Base-by-base conservation (phyloP, 2,329 filamentous ascomycete species). In the Trichoderma harzianum region DNA sequence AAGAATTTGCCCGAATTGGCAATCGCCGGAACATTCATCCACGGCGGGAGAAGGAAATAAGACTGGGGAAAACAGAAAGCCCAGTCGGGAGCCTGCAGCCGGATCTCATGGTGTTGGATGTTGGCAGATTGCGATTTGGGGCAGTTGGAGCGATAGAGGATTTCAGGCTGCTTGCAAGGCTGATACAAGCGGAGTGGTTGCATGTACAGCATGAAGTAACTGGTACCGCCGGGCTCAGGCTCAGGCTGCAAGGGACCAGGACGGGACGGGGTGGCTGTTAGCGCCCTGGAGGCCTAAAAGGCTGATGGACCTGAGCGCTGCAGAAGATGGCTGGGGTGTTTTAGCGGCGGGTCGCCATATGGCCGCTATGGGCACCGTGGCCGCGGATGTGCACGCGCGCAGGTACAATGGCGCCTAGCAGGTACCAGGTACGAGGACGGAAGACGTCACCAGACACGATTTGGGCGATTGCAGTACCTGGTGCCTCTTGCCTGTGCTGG, bases 161-260 rank as follows among this genome's bases (percentile, higher is more conserved):
- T 60, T 18, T 11, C 28, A 60, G 57, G 57, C 57, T 8, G 18
- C 57, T 60, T 3, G n/a, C 57, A 34, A 34, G 57, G 57, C 57
- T 34, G 57, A 34, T 60, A n/a, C n/a, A n/a, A 51, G 21, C 1
- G 47, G n/a, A 53, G 47, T 24, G 53, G 53, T 57, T n/a, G 53
- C 24, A 57, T 51, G n/a, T 51, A 51, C 43, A n/a, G 39, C 39
- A 43, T n/a, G 7, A 43, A 51, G 43, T 47, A 47, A 3, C n/a
- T 21, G 18, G n/a, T 53, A 53, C 47, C 21, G n/a, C n/a, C n/a
- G n/a, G 10, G 10, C n/a, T 24, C 58, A 30, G 51, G 64, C 64
- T 58, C 58, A 30, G 51, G 64, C 64, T 67, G 64, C 64, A 58
- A 67, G 64, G 64, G 32, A 58, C 64, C 24, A 24, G 64, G 16